A percentile compares a stretch with the other conserved stretches of the same genome.
Evolutionary conservation across 164 flowering plant genomes (phyloP).

Genomic region (Annona squamosa): DNA sequence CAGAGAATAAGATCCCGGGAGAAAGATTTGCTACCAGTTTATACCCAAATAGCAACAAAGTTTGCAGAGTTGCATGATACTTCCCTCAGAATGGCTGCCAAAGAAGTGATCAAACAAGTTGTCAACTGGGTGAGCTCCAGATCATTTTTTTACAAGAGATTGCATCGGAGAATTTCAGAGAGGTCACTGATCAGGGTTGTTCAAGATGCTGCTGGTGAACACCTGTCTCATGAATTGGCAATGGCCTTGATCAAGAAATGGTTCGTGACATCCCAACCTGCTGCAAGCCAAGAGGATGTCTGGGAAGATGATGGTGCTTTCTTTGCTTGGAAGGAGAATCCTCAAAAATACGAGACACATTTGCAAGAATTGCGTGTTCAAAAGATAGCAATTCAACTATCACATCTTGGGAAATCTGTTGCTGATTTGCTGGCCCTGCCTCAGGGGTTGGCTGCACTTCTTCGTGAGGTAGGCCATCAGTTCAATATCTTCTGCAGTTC

Average conservation of each 20-base stretch:
- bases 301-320: constrained; percentile 81
- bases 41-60: constrained; percentile 91
- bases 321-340: constrained; percentile 71
- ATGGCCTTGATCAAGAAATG: constrained; percentile 57
- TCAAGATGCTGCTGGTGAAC: constrained; percentile 74
- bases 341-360: constrained; percentile 52
- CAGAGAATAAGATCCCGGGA: constrained; percentile 72
- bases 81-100: constrained; percentile 94
- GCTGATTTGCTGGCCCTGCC: constrained; percentile 80
- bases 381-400: constrained; percentile 61
- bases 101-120: constrained; percentile 77
- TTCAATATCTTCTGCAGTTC: background rate
- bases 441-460: constrained; percentile 71
- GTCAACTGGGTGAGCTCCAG: constrained; percentile 72
- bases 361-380: constrained; percentile 67
- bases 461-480: constrained; percentile 55
- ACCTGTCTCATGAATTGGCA: constrained; percentile 55
- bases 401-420: constrained; percentile 55
- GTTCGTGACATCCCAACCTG: constrained; percentile 50
- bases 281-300: constrained; percentile 31
- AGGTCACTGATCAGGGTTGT: constrained; percentile 51
- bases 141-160: constrained; percentile 70
- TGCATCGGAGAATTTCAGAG: constrained; percentile 68
- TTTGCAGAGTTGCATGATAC: constrained; percentile 97
- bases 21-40: constrained; percentile 77